Evolutionary conservation across 345 rosid species (phyloP).

Genomic region (Carallia brachiata): DNA sequence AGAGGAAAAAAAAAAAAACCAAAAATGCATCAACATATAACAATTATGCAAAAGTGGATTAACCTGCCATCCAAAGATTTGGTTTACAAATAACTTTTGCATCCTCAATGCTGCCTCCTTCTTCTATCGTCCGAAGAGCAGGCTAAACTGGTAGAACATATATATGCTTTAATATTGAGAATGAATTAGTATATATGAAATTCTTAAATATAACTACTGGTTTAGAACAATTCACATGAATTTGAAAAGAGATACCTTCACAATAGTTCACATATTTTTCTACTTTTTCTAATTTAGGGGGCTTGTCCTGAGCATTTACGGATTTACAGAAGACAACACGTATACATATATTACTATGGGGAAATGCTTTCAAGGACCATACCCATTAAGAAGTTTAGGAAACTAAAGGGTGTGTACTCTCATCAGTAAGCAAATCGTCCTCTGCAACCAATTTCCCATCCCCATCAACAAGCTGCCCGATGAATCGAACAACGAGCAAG

Average conservation of each 20-base stretch:
- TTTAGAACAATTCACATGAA: constrained; percentile 14
- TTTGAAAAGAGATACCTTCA: constrained; percentile 29
- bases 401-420: constrained; percentile 10
- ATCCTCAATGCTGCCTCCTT: too few relatives aligned
- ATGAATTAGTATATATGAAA: constrained; percentile 12
- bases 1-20: too few relatives aligned
- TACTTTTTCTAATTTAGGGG: too few relatives aligned
- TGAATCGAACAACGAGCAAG: constrained; percentile 16
- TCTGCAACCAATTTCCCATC: constrained; percentile 10
- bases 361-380: too few relatives aligned
- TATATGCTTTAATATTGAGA: constrained; percentile 32
- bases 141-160: constrained; percentile 40
- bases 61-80: constrained; percentile 12
- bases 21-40: too few relatives aligned
- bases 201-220: constrained; percentile 19
- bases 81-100: too few relatives aligned
- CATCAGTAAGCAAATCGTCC: constrained; percentile 9
- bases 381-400: too few relatives aligned
- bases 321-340: too few relatives aligned
- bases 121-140: neutral
- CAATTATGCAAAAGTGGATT: constrained; percentile 37
- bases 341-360: too few relatives aligned
- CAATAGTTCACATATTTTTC: too few relatives aligned
- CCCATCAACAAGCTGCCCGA: constrained; percentile 17
- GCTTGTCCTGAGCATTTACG: too few relatives aligned